These are phyloP conservation scores for Daldinia bambusicola DNA, from an alignment of 495 filamentous ascomycete genomes.

Conservation along the genomic window DNA sequence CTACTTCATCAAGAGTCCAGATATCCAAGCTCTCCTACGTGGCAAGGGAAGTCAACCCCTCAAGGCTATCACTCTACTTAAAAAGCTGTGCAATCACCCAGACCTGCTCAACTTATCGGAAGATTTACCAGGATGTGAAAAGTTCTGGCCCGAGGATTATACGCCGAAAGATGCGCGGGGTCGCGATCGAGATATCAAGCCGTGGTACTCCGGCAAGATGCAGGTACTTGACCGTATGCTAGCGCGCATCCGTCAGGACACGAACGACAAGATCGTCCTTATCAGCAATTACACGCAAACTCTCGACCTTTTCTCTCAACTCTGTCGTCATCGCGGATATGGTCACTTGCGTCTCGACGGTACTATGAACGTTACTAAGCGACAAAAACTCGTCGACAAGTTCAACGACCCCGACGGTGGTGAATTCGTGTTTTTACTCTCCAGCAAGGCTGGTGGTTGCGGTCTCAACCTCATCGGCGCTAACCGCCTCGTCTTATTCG, in stretches of 20 bases:
- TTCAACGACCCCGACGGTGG: conserved; percentile 94
- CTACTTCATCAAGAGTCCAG: conserved; percentile 94
- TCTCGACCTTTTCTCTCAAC: conserved; percentile 90
- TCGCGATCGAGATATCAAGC: conserved; percentile 89
- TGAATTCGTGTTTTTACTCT: conserved; percentile 96
- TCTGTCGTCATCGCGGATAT: conserved; percentile 87
- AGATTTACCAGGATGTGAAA: conserved; percentile 89
- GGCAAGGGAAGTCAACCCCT: conserved; percentile 97
- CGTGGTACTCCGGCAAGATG: conserved; percentile 99
- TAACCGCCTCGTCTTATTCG: conserved; percentile 95
- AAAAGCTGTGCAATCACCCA: conserved; percentile 98
- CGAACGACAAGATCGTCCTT: conserved; percentile 98
- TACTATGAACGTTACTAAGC: conserved; percentile 96
- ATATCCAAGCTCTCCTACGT: conserved; percentile 89
- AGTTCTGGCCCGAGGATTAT: conserved; percentile 87
- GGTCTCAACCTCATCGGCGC: conserved; percentile 97
- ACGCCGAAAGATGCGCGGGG: conserved; percentile 86
- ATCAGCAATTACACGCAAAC: conserved; percentile 99
- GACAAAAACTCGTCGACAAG: conserved; percentile 95
- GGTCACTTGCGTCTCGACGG: conserved; percentile 91
- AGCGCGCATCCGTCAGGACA: conserved; percentile 92
- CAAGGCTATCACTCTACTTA: conserved; percentile 94
- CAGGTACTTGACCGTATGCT: conserved; percentile 98
- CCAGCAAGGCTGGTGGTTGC: conserved; percentile 94
- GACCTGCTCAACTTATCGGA: conserved; percentile 86